A percentile compares a stretch with the other conserved stretches of the same genome.
Conservation (phyloP, 306 rosid genomes). For the Citrullus amarus region DNA sequence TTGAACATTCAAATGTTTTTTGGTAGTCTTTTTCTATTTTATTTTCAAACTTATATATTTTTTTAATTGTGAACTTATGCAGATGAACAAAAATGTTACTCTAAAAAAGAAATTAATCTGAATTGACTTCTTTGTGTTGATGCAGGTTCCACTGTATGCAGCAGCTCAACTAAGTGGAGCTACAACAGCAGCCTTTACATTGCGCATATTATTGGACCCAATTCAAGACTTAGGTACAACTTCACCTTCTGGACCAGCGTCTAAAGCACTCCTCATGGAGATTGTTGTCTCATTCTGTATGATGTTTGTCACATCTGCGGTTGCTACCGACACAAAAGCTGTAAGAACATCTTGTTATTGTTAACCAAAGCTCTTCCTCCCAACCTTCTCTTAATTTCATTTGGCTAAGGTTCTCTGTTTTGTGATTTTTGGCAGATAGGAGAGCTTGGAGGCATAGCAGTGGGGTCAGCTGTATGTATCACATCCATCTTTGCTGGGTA, state of each 20-base stretch:
- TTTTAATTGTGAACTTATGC: too few relatives aligned
- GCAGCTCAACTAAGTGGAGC: constrained; percentile 68
- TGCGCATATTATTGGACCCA: constrained; percentile 37
- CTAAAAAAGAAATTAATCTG: too few relatives aligned
- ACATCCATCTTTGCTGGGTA: constrained; percentile 82
- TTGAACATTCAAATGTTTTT: neutral
- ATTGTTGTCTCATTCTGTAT: constrained; percentile 51
- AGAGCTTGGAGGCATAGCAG: constrained; percentile 66
- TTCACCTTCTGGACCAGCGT: constrained; percentile 40
- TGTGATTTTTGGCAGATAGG: constrained; percentile 28
- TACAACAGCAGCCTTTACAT: constrained; percentile 54
- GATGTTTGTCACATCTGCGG: constrained; percentile 64
- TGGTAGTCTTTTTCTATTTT: neutral
- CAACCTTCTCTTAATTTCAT: neutral
- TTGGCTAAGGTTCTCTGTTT: too few relatives aligned
- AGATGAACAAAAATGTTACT: too few relatives aligned
- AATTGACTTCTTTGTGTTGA: neutral
- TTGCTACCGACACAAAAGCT: constrained; percentile 62
- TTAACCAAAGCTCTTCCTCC: neutral
- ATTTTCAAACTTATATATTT: neutral
- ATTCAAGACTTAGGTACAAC: constrained; percentile 40
- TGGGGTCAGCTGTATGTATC: constrained; percentile 65
- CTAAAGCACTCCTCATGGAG: constrained; percentile 59
- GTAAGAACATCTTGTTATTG: constrained; percentile 17
- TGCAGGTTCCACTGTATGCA: constrained; percentile 65